A percentile compares a stretch with the other conserved stretches of the same genome.
These are phyloP conservation scores for Cicer chorassanicum DNA, from an alignment of 306 rosid genomes.

Conservation along the genomic window DNA sequence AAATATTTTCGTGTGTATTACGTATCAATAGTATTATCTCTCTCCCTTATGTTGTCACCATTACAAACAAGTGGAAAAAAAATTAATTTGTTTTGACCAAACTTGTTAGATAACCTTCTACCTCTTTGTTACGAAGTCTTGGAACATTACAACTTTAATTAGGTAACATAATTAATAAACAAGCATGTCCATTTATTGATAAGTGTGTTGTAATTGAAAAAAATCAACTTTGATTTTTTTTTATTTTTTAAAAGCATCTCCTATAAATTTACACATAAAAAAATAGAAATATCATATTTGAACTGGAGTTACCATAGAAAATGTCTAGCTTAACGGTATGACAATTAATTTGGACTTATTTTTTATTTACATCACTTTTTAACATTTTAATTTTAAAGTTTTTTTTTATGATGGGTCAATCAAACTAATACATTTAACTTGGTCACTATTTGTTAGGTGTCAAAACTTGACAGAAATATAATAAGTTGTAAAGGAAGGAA, in stretches of 20 bases:
- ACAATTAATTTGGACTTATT: too few species aligned
- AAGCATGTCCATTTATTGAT: conserved; percentile 35
- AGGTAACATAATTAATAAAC: conserved; percentile 25
- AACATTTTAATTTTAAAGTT: conserved; percentile 4
- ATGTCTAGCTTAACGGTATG: too few species aligned
- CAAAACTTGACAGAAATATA: conserved; percentile 3
- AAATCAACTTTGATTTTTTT: conserved; percentile 33
- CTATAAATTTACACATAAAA: too few species aligned
- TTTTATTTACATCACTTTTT: conserved; percentile 3
- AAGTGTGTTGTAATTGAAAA: conserved; percentile 24
- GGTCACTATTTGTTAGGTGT: conserved; percentile 11
- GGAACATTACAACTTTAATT: conserved; percentile 42
- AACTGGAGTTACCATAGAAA: too few species aligned
- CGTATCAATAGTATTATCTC: conserved; percentile 9
- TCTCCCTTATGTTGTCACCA: conserved; percentile 4
- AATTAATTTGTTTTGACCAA: conserved; percentile 12
- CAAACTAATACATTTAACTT: conserved; percentile 33
- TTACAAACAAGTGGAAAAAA: conserved; percentile 5
- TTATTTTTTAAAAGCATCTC: too few species aligned
- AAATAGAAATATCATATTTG: too few species aligned
- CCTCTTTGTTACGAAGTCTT: conserved; percentile 41
- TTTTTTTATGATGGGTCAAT: conserved; percentile 35
- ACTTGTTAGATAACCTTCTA: conserved; percentile 24
- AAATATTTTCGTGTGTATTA: conserved; percentile 24
- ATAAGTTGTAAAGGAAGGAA: conserved; percentile 33